These are phyloP conservation scores for Fusarium sp. DNA, from an alignment of 2,329 filamentous ascomycete genomes.

Conservation along the genomic window DNA sequence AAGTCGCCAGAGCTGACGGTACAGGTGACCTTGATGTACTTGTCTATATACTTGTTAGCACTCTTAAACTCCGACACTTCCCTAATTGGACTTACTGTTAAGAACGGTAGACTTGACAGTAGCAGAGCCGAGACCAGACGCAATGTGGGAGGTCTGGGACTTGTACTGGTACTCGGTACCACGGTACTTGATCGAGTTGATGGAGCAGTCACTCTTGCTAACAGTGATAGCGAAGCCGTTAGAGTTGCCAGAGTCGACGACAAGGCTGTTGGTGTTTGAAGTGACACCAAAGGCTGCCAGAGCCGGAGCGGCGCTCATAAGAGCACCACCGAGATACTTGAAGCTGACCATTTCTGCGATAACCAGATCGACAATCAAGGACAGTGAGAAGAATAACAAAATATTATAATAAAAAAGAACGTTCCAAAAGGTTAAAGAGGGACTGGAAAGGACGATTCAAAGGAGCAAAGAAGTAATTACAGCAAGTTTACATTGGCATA, in stretches of 20 bases:
- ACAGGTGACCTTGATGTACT: constrained; percentile 74
- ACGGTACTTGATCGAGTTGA: constrained; percentile 74
- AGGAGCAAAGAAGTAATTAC: constrained; percentile 4
- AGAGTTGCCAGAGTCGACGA: constrained; percentile 64
- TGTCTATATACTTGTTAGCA: constrained; percentile 41
- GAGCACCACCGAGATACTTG: constrained; percentile 47
- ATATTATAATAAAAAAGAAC: background rate
- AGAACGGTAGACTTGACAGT: constrained; percentile 66
- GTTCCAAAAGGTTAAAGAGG: constrained; percentile 6
- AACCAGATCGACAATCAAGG: constrained; percentile 29
- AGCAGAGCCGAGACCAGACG: constrained; percentile 63
- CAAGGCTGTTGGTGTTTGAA: constrained; percentile 59
- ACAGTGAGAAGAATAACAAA: background rate
- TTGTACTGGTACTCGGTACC: constrained; percentile 72
- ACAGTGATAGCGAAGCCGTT: constrained; percentile 68
- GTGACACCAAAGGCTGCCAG: constrained; percentile 62
- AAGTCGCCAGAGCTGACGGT: constrained; percentile 63
- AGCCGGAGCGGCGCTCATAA: constrained; percentile 50
- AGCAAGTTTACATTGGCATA: constrained; percentile 1
- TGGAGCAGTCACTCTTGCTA: constrained; percentile 70
- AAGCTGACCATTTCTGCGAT: constrained; percentile 45
- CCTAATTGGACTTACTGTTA: constrained; percentile 41
- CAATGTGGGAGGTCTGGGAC: constrained; percentile 57
- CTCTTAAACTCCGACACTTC: background rate
- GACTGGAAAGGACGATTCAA: constrained; percentile 1